Evolutionary conservation across 257 asterid genomes (phyloP).

Genomic region (Ilex asprella): DNA sequence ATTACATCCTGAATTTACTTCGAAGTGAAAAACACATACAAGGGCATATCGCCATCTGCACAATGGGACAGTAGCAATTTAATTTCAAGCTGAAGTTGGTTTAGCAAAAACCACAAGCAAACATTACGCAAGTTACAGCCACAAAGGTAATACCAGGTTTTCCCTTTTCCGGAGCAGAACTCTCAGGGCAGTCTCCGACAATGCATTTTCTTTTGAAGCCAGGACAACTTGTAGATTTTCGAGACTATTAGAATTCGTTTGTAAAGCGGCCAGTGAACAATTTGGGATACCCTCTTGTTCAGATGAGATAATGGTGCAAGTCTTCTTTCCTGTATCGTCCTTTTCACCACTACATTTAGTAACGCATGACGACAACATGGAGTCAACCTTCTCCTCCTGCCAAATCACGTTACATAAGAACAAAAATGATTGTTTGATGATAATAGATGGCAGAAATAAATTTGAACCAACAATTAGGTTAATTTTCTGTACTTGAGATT

Average conservation of each 20-base stretch:
- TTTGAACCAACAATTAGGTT: too few relatives aligned
- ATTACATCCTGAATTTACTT: too few relatives aligned
- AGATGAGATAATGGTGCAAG: background rate
- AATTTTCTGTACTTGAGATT: too few relatives aligned
- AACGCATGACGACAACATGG: background rate
- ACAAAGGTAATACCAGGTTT: background rate
- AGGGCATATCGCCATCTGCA: background rate
- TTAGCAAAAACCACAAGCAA: background rate
- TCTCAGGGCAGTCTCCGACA: background rate
- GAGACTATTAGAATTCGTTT: background rate
- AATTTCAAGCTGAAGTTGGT: background rate
- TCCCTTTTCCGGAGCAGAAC: background rate
- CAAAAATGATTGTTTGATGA: too few relatives aligned
- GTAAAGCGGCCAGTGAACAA: background rate
- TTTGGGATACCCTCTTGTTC: background rate
- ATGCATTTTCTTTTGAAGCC: slow-evolving; percentile 1
- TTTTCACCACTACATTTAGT: too few relatives aligned
- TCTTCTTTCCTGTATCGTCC: background rate
- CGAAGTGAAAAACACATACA: too few relatives aligned
- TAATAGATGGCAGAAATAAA: too few relatives aligned
- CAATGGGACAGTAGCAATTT: background rate
- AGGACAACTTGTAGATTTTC: background rate
- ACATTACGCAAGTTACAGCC: background rate
- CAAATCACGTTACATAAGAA: background rate
- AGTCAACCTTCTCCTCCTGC: background rate